Conservation (phyloP, 2,329 filamentous ascomycete genomes). For the Bipolaris gigantea region DNA sequence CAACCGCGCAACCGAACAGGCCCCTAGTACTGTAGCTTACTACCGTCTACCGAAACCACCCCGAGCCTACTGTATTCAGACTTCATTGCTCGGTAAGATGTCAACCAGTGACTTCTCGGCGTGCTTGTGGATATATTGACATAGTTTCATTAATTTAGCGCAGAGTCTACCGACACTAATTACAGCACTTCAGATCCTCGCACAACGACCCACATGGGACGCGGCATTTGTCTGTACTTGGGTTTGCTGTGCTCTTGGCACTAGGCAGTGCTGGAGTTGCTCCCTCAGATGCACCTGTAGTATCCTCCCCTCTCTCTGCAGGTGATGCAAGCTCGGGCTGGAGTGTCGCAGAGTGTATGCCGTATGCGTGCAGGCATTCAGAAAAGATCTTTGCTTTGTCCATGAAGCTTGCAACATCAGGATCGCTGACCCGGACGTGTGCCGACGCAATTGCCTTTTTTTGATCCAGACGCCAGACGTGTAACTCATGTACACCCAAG, state of each 20-base stretch:
- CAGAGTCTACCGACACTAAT: constrained; percentile 2
- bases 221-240: constrained; percentile 50
- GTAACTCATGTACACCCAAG: constrained; percentile 69
- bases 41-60: constrained; percentile 1
- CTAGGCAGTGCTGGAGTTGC: constrained; percentile 9
- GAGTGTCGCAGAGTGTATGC: constrained; percentile 70
- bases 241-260: constrained; percentile 23
- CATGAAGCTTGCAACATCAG: constrained; percentile 61
- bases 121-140: neutral
- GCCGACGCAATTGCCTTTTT: constrained; percentile 69
- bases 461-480: constrained; percentile 74
- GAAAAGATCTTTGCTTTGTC: constrained; percentile 63
- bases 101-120: neutral
- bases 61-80: neutral
- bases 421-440: constrained; percentile 65
- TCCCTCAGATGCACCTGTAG: neutral
- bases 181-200: constrained; percentile 54
- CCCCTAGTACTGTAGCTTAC: too few relatives aligned
- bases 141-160: neutral
- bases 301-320: neutral
- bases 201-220: constrained; percentile 57
- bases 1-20: too few relatives aligned
- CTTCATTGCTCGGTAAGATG: neutral
- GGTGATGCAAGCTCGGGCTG: constrained; percentile 61
- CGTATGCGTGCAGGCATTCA: constrained; percentile 73